Evolutionary conservation across 768 basidiomycete genomes (phyloP).

Genomic region (Cyclocybe aegerita): DNA sequence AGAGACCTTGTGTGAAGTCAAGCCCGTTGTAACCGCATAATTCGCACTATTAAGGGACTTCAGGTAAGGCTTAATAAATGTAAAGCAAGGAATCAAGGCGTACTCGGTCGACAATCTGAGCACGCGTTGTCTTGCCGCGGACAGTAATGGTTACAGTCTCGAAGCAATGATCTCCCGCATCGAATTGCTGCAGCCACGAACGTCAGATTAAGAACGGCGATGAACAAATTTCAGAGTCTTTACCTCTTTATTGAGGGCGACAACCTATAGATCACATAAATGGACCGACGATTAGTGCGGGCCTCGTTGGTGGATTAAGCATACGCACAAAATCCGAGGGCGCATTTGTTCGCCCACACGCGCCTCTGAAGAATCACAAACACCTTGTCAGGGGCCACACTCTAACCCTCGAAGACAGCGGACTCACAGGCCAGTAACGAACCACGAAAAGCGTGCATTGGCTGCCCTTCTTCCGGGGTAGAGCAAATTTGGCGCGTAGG

Average conservation of each 20-base stretch:
- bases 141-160: conserved; percentile 41
- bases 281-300: not conserved
- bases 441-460: conserved; percentile 23
- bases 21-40: conserved; percentile 39
- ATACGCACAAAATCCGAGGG: conserved; percentile 30
- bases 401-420: not conserved
- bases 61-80: not conserved
- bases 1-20: conserved; percentile 48
- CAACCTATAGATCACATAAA: conserved; percentile 29
- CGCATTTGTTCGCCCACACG: conserved; percentile 33
- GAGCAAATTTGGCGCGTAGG: conserved; percentile 4
- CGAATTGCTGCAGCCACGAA: conserved; percentile 33
- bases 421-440: conserved; percentile 27
- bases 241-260: conserved; percentile 41
- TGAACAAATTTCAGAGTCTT: conserved; percentile 9
- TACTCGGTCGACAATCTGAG: conserved; percentile 45
- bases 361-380: conserved; percentile 30
- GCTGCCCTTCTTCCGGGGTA: conserved; percentile 12
- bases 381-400: not conserved
- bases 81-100: conserved; percentile 6
- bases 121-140: conserved; percentile 36
- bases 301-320: not conserved
- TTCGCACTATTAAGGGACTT: conserved; percentile 30
- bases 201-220: not conserved
- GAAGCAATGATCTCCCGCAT: conserved; percentile 41